Evolutionary conservation across 139 green algal species (phyloP), one percentile per base, ranked within the genome.

Genomic region (Chlorella sorokiniana): DNA sequence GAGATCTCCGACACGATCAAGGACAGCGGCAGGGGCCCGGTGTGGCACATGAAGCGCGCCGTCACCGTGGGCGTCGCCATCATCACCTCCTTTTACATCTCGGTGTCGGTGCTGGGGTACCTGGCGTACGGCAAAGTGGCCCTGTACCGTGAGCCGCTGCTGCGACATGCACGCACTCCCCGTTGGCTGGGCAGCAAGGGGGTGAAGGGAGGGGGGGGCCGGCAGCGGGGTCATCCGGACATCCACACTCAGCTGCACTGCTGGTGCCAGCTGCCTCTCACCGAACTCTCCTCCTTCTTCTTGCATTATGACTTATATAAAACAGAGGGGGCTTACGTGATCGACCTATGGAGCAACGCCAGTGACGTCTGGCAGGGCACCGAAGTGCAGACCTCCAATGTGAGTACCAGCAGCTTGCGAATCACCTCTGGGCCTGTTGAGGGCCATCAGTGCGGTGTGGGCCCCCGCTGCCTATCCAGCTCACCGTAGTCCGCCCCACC

Each of bases 1-100:
- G 83, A 87, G 65, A 82, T 87, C 41, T 69, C 81, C 29, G 85
- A 89, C 70, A 89, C 85, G 1, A 42, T 89, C n/a, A 86, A 68
- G 38, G 56, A 40, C 2, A 25, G 63, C 71, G 37, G 67, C 41
- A 62, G 37, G 77, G 85, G 74, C 40, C 40, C n/a, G 9, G 67
- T 83, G 35, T 76, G 42, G 33, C 61, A 83, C 42, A 85, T 87
- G 76, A 87, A 87, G 59, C 82, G 75, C 37, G 85, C 85, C 3
- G 59, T 73, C 23, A 59, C 41, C 31, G 48, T 83, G 11, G 44
- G 29, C 14, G 69, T 85, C 25, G 33, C 38, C 14, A 64, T 83
- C 67, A 87, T 83, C 67, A 86, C 85, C 64, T 10, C 22, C 8
- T 89, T 89, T 40, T 89, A 87, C 48, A 38, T 80, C 33, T 22